These are phyloP conservation scores for Neoscytalidium dimidiatum DNA, from an alignment of 2,329 filamentous ascomycete genomes.

Conservation along the genomic window DNA sequence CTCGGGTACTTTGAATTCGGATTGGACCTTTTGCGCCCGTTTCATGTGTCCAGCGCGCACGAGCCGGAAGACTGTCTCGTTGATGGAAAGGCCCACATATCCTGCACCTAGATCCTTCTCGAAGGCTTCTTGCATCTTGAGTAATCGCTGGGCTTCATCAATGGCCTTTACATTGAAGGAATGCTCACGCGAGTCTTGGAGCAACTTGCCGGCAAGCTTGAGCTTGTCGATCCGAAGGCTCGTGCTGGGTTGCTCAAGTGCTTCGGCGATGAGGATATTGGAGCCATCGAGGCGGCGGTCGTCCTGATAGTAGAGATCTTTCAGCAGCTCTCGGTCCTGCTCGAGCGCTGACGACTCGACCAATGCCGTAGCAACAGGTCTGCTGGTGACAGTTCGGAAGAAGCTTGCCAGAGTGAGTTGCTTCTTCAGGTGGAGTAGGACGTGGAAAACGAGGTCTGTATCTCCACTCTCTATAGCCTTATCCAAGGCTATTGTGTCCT, in stretches of 20 bases:
- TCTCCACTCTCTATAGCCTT: constrained; percentile 96
- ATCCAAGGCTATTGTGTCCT: constrained; percentile 91
- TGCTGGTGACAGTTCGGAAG: constrained; percentile 85
- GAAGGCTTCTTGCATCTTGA: constrained; percentile 83
- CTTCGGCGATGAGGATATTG: constrained; percentile 82
- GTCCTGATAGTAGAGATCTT: constrained; percentile 97
- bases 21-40: constrained; percentile 82
- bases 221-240: constrained; percentile 80
- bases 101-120: constrained; percentile 74
- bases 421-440: constrained; percentile 83
- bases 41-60: constrained; percentile 80
- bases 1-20: constrained; percentile 90
- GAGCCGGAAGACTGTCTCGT: constrained; percentile 89
- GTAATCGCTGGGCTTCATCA: constrained; percentile 75
- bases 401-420: constrained; percentile 89
- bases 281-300: constrained; percentile 87
- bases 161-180: constrained; percentile 72
- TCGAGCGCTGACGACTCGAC: constrained; percentile 82
- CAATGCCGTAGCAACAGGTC: constrained; percentile 82
- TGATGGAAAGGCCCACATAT: constrained; percentile 82
- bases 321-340: constrained; percentile 80
- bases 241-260: constrained; percentile 70
- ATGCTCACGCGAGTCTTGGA: constrained; percentile 81
- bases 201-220: constrained; percentile 77
- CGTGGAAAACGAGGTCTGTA: constrained; percentile 87